Base-by-base conservation (phyloP, 2,329 filamentous ascomycete species). In the Beauveria asiatica region DNA sequence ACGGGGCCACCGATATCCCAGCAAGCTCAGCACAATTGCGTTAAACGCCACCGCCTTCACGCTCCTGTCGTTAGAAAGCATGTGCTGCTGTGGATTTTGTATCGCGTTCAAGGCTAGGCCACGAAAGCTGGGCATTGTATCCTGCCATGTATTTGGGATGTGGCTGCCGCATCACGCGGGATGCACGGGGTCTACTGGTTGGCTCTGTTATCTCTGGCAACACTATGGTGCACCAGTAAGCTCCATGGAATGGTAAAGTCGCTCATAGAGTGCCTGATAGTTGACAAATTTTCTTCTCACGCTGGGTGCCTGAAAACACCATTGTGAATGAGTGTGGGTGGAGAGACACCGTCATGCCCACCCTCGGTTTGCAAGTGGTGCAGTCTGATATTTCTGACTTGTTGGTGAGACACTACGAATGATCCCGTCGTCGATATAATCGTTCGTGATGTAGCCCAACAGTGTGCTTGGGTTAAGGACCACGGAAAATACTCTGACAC, bases 281-380 rank as follows among this genome's bases (percentile, higher is more conserved):
- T 39, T 37, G 19, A 11, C 8, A 17, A 25, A 23, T 56, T 19
- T n/a, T 11, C 21, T 48, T n/a, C 19, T 57, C 19, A 37, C 19
- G n/a, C 4, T 39, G 42, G 41, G 9, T 57, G 44, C 54, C 27
- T 27, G 44, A 39, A 46, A 46, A 30, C 16, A 27, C 19, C 54
- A 21, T n/a, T 13, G 23, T 55, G 41, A 45, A 23, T 56, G n/a
- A 37, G 44, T 57, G 54, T 57, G 54, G 48, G 54, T 57, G 44
- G 44, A 41, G 54, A 57, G 54, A 39, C 44, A 44, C 7, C 11
- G 27, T 30, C 39, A 45, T 44, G 52, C 52, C 25, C 39, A 44
- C 52, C 37, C 23, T 30, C 41, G 16, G 39, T 27, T 19, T 55
- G 25, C 44, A 55, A 55, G 52, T 54, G 21, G 51, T 44, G 21